A percentile compares a stretch with the other conserved stretches of the same genome.
Evolutionary conservation across 768 basidiomycete species (phyloP).

Genomic region (Lepiota subincarnata): DNA sequence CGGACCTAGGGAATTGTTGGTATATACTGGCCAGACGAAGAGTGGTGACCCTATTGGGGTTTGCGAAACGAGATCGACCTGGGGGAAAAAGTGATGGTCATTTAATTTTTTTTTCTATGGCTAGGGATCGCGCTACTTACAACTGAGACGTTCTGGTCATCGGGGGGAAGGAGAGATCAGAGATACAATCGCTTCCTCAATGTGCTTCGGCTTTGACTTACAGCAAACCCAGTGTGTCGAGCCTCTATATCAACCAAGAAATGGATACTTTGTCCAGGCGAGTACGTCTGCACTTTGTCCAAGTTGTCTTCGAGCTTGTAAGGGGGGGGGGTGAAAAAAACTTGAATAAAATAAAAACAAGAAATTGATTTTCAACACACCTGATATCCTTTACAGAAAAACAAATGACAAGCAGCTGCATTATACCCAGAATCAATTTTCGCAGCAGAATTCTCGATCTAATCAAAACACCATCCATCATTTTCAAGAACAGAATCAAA

Average conservation of each 20-base stretch:
- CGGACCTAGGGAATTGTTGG: conserved; percentile 26
- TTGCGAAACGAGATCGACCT: conserved; percentile 28
- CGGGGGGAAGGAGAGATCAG: background rate
- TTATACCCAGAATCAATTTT: conserved; percentile 27
- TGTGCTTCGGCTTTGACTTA: conserved; percentile 12
- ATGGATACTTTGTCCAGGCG: conserved; percentile 25
- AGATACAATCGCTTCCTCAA: too few relatives aligned
- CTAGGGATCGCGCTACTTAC: conserved; percentile 8
- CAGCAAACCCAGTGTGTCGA: conserved; percentile 32
- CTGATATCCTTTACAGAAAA: conserved; percentile 30
- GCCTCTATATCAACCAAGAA: conserved; percentile 29
- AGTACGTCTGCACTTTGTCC: conserved; percentile 23
- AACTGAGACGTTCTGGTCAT: conserved; percentile 28
- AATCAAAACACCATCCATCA: too few relatives aligned
- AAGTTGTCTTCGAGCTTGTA: conserved; percentile 29
- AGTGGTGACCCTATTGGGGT: conserved; percentile 25
- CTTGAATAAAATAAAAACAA: too few relatives aligned
- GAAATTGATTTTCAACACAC: too few relatives aligned
- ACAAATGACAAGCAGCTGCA: conserved; percentile 28
- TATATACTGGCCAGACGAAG: conserved; percentile 29
- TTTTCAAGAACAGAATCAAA: background rate
- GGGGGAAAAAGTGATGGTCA: background rate
- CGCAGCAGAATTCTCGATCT: conserved; percentile 30
- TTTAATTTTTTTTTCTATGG: conserved; percentile 8
- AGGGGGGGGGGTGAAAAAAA: too few relatives aligned